Evolutionary conservation across 352 stramenopile species (phyloP).

Genomic region (Pythium dissimile): DNA sequence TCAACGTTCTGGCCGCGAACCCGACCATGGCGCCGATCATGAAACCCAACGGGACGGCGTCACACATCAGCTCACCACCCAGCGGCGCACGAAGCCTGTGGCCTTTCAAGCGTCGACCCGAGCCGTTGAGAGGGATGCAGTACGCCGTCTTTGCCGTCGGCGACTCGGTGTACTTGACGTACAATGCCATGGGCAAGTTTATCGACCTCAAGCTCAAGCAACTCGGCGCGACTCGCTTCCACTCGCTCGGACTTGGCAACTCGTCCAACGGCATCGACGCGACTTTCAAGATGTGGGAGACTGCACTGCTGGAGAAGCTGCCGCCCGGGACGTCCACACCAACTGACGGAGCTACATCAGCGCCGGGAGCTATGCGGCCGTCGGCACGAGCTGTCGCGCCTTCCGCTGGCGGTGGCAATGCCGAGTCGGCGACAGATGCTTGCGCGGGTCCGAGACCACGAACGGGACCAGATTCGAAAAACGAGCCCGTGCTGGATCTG

Average conservation of each 20-base stretch:
- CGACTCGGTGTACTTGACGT: conserved; percentile 94
- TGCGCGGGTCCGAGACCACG: background rate
- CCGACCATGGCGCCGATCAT: background rate
- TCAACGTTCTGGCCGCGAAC: conserved; percentile 26
- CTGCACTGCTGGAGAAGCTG: background rate
- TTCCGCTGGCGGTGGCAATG: no score
- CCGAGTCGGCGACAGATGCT: background rate
- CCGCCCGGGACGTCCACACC: background rate
- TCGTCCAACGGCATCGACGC: conserved; percentile 83
- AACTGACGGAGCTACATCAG: no score
- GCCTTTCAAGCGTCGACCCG: background rate
- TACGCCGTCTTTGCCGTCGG: conserved; percentile 96
- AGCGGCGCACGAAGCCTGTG: background rate
- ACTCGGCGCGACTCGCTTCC: conserved; percentile 71
- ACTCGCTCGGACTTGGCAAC: conserved; percentile 86
- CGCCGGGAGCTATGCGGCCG: no score
- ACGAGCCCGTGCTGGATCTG: background rate
- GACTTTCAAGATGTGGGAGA: conserved; percentile 17
- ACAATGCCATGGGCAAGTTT: conserved; percentile 93
- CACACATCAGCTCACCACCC: background rate
- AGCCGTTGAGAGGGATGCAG: conserved; percentile 38
- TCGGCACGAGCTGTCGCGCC: no score
- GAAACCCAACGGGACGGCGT: background rate
- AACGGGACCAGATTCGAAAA: background rate
- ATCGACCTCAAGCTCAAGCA: conserved; percentile 80